Evolutionary conservation across 1,284 basidiomycete genomes (phyloP).

Genomic region (Hemileia vastatrix): DNA sequence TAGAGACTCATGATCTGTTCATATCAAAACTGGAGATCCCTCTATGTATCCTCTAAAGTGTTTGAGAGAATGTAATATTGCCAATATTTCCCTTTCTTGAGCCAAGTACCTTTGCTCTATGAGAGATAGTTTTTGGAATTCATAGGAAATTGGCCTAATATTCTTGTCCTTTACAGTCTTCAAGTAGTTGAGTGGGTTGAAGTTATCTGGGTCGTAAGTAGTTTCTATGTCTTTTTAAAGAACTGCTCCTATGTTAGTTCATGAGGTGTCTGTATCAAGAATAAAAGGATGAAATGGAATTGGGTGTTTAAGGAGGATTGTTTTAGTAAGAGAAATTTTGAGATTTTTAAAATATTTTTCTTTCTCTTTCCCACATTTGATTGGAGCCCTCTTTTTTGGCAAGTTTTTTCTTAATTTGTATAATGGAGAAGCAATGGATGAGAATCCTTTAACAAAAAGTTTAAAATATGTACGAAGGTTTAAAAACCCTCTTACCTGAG

Average conservation of each 20-base stretch:
- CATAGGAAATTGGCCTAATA: background rate
- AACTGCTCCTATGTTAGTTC: constrained; percentile 8
- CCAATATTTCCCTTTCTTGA: constrained; percentile 7
- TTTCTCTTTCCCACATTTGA: background rate
- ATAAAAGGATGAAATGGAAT: constrained; percentile 3
- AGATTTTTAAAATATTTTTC: background rate
- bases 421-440: background rate
- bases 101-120: background rate
- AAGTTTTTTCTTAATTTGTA: constrained; percentile 1
- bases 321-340: background rate
- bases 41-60: background rate
- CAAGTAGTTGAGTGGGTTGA: background rate
- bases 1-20: background rate
- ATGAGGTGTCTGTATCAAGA: background rate
- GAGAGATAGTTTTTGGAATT: constrained; percentile 7
- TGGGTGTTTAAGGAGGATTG: background rate
- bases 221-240: constrained; percentile 1
- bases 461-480: constrained; percentile 5
- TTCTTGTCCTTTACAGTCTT: background rate
- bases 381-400: background rate
- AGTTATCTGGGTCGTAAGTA: background rate
- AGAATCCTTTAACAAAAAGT: background rate
- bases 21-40: constrained; percentile 1
- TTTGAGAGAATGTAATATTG: constrained; percentile 5
- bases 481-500: constrained; percentile 3